phyloP scores from a whole-genome alignment of 2,329 filamentous ascomycete species.

The Periconia macrospinosa region DNA sequence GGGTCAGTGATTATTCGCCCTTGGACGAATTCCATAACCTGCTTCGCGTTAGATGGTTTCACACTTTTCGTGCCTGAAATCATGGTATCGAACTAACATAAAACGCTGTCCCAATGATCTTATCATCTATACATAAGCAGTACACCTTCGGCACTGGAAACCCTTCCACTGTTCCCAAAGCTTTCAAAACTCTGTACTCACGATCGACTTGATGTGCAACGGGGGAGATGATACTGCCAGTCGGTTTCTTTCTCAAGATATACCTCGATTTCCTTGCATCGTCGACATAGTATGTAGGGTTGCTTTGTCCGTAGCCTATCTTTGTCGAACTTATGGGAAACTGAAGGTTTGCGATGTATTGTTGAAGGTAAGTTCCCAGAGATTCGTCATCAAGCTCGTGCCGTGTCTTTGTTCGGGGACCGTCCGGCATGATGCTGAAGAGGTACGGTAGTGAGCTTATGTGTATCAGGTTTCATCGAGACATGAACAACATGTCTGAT shows the following conservation, averaged over 20 bases:
- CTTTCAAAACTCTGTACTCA: constrained; percentile 86
- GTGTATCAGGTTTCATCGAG: too few relatives aligned
- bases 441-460: too few relatives aligned
- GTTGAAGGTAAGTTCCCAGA: constrained; percentile 30
- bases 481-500: too few relatives aligned
- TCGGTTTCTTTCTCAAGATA: constrained; percentile 94
- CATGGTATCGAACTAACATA: constrained; percentile 54
- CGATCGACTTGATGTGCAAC: constrained; percentile 95
- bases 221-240: constrained; percentile 85
- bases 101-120: constrained; percentile 83
- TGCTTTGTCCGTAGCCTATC: constrained; percentile 97
- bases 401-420: not conserved
- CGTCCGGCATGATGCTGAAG: not conserved
- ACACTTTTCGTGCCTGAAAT: not conserved
- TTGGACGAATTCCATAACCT: constrained; percentile 89
- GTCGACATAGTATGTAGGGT: constrained; percentile 91
- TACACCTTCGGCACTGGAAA: constrained; percentile 84
- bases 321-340: constrained; percentile 48
- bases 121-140: constrained; percentile 79
- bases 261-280: constrained; percentile 66
- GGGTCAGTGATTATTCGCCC: constrained; percentile 92
- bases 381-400: constrained; percentile 35
- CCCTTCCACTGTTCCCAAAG: constrained; percentile 69
- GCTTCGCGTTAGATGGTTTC: not conserved
- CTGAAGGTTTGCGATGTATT: constrained; percentile 24